phyloP scores from a whole-genome alignment of 805 yeast species.

The Lipomyces starkeyi region DNA sequence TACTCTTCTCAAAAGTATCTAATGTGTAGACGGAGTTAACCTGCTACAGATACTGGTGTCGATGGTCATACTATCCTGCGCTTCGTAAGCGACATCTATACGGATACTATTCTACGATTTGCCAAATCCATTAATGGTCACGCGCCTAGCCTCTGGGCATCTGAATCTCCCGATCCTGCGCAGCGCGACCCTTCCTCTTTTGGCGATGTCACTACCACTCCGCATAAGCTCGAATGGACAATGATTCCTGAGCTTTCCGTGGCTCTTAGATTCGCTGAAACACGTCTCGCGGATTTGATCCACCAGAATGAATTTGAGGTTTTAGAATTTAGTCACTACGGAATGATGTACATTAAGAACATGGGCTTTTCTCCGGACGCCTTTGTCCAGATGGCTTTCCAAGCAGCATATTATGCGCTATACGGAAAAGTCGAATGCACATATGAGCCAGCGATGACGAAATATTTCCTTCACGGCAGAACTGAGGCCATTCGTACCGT shows the following conservation, averaged over 20 bases:
- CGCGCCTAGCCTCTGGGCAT: constrained; percentile 73
- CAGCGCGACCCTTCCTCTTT: constrained; percentile 52
- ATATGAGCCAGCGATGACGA: constrained; percentile 97
- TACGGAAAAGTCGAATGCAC: constrained; percentile 94
- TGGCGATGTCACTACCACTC: constrained; percentile 62
- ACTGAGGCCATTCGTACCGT: constrained; percentile 92
- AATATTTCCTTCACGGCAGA: constrained; percentile 83
- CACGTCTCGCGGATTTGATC: constrained; percentile 82
- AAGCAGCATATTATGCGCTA: constrained; percentile 87
- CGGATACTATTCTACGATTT: constrained; percentile 86
- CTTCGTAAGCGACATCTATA: constrained; percentile 86
- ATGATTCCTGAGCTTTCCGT: constrained; percentile 77
- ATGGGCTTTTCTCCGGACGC: constrained; percentile 95
- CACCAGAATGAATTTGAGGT: constrained; percentile 87
- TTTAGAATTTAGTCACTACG: constrained; percentile 69
- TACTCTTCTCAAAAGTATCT: neutral
- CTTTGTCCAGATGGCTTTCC: constrained; percentile 90
- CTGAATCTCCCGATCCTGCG: constrained; percentile 56
- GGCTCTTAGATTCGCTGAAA: constrained; percentile 87
- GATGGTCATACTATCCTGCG: constrained; percentile 94
- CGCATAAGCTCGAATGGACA: constrained; percentile 89
- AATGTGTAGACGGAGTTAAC: neutral
- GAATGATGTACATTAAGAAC: constrained; percentile 76
- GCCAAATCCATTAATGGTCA: constrained; percentile 81
- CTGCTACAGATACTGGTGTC: constrained; percentile 67